These are phyloP conservation scores for Prunella vulgaris DNA, from an alignment of 257 asterid genomes.

Conservation along the genomic window DNA sequence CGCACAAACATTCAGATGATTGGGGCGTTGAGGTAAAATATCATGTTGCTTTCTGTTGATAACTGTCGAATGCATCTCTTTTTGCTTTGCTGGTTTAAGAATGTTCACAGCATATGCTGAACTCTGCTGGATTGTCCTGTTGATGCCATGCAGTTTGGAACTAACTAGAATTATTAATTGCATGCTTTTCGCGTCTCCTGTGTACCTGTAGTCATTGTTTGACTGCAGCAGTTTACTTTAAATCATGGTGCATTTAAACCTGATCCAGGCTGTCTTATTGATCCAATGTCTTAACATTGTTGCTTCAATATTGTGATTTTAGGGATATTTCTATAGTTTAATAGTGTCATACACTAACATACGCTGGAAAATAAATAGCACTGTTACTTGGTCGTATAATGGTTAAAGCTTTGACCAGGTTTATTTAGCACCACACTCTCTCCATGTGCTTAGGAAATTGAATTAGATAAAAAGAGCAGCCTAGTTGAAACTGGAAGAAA, in stretches of 20 bases:
- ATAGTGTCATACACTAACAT: background rate
- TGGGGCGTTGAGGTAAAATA: conserved; percentile 84
- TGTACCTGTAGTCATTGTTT: background rate
- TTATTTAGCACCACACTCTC: background rate
- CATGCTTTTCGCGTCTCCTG: background rate
- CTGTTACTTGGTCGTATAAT: background rate
- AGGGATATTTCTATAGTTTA: background rate
- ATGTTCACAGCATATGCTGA: background rate
- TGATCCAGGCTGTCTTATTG: background rate
- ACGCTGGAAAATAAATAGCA: conserved; percentile 1
- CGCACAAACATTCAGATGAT: conserved; percentile 98
- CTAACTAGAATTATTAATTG: background rate
- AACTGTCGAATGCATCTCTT: conserved; percentile 11
- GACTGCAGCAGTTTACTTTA: background rate
- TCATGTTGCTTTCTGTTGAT: conserved; percentile 5
- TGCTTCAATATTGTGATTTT: background rate
- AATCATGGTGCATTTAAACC: background rate
- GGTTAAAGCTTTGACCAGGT: background rate
- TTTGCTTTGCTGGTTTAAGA: conserved; percentile 10
- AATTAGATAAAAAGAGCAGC: conserved; percentile 7
- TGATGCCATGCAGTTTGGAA: conserved; percentile 6
- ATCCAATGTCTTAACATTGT: background rate
- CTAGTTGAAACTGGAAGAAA: conserved; percentile 6
- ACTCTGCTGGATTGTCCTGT: background rate
- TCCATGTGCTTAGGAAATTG: conserved; percentile 14